phyloP scores from a whole-genome alignment of 169 alveolate genomes.

The Eimeria brunetti region DNA sequence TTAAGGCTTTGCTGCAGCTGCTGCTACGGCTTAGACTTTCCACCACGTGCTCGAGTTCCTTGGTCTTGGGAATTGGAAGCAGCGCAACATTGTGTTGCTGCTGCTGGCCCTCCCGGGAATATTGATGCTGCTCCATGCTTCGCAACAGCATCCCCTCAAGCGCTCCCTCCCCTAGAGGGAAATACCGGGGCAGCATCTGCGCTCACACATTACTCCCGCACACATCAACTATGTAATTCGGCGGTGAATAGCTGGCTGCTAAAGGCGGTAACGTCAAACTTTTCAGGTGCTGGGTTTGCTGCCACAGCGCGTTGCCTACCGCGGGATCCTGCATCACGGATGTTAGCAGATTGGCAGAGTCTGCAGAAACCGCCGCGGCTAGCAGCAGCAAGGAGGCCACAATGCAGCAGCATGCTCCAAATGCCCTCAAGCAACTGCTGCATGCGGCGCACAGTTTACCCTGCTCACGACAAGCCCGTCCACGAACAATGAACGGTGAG shows the following conservation, averaged over 20 bases:
- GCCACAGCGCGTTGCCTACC: slow-evolving; percentile 5
- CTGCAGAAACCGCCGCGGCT: slow-evolving; percentile 59
- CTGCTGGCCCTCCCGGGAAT: slow-evolving; percentile 2
- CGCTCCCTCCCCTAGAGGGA: slow-evolving; percentile 3
- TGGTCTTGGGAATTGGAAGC: slow-evolving; percentile 42
- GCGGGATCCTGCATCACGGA: slow-evolving; percentile 41
- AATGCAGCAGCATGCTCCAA: slow-evolving; percentile 38
- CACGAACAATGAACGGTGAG: not conserved
- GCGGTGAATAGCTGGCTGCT: not conserved
- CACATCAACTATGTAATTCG: not conserved
- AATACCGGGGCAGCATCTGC: slow-evolving; percentile 57
- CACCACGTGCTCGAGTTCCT: slow-evolving; percentile 27
- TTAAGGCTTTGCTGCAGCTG: slow-evolving; percentile 10
- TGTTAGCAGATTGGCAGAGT: slow-evolving; percentile 14
- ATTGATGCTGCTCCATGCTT: slow-evolving; percentile 18
- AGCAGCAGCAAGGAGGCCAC: slow-evolving; percentile 52
- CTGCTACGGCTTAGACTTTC: slow-evolving; percentile 4
- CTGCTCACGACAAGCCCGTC: slow-evolving; percentile 21
- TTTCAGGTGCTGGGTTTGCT: not conserved
- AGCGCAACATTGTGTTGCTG: slow-evolving; percentile 2
- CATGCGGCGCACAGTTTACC: slow-evolving; percentile 60
- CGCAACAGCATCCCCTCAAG: slow-evolving; percentile 56
- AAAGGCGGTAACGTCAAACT: not conserved
- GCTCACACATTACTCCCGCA: not conserved
- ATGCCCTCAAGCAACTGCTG: slow-evolving; percentile 42